Evolutionary conservation across 1,284 basidiomycete species (phyloP).

Genomic region (Puccinia horiana): DNA sequence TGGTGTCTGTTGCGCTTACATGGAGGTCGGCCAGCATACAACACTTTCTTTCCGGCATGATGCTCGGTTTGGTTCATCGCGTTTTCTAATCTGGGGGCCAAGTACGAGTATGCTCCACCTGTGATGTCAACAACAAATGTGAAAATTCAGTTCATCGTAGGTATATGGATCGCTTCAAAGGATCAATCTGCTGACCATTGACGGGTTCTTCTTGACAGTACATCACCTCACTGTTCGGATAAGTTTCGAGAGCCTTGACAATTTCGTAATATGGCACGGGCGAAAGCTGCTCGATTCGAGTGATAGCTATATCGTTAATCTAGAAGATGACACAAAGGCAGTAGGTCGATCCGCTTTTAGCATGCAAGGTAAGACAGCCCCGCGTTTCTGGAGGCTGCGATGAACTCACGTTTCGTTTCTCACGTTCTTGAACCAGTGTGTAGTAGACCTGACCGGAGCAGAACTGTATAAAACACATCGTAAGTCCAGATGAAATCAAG

Average conservation of each 20-base stretch:
- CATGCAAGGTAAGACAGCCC: neutral
- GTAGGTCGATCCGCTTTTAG: neutral
- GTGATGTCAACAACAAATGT: conserved; percentile 45
- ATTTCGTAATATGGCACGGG: conserved; percentile 86
- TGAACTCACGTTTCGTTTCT: conserved; percentile 67
- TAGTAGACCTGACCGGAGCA: conserved; percentile 84
- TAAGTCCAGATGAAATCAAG: neutral
- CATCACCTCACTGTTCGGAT: conserved; percentile 86
- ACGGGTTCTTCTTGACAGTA: conserved; percentile 74
- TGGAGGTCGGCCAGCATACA: conserved; percentile 57
- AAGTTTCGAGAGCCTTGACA: conserved; percentile 70
- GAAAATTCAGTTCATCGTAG: conserved; percentile 51
- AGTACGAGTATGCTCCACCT: conserved; percentile 88
- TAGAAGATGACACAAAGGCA: neutral
- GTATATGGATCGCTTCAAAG: conserved; percentile 37
- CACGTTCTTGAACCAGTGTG: conserved; percentile 81
- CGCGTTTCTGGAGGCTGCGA: neutral
- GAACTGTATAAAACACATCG: conserved; percentile 26
- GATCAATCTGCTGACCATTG: conserved; percentile 10
- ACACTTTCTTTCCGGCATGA: conserved; percentile 74
- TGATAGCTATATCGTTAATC: conserved; percentile 90
- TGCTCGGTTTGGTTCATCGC: conserved; percentile 72
- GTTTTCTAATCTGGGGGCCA: conserved; percentile 64
- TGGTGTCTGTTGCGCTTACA: conserved; percentile 10
- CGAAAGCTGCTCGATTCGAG: conserved; percentile 87